Percentiles rank a stretch among this genome's conserved stretches.
phyloP scores from a whole-genome alignment of 108 stramenopile genomes.

The Fragilaria crotonensis region DNA sequence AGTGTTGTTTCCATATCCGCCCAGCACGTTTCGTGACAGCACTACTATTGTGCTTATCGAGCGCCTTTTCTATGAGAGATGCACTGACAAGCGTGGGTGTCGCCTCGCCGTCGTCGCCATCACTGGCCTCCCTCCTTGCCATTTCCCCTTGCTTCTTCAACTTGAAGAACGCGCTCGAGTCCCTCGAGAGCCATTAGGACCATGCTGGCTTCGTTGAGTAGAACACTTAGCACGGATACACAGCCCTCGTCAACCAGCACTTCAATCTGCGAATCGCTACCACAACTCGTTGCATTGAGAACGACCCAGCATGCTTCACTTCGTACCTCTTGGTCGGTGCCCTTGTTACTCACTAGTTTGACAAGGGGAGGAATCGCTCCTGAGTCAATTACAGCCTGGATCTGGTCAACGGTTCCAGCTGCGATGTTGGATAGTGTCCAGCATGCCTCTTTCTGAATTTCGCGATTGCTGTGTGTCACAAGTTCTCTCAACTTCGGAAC shows the following conservation, averaged over 20 bases:
- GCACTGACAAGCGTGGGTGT: conserved; percentile 62
- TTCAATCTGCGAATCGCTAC: conserved; percentile 90
- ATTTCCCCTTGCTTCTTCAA: conserved; percentile 70
- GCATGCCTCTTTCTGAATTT: conserved; percentile 97
- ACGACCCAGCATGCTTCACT: conserved; percentile 99
- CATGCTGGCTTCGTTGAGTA: conserved; percentile 84
- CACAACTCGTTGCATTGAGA: conserved; percentile 95
- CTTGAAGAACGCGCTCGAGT: conserved; percentile 89
- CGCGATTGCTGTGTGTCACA: conserved; percentile 84
- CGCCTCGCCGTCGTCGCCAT: conserved; percentile 20
- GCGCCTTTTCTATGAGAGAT: conserved; percentile 73
- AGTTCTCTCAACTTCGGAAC: conserved; percentile 81
- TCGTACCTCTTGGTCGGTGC: conserved; percentile 84
- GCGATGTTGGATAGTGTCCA: conserved; percentile 98
- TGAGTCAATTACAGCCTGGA: conserved; percentile 94
- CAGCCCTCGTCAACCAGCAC: conserved; percentile 89
- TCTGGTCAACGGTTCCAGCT: conserved; percentile 93
- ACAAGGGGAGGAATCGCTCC: conserved; percentile 87
- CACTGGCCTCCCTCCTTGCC: conserved; percentile 22
- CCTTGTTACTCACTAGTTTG: conserved; percentile 67
- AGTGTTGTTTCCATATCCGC: conserved; percentile 93
- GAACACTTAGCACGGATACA: conserved; percentile 77
- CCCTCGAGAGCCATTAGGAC: conserved; percentile 96
- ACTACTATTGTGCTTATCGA: conserved; percentile 73
- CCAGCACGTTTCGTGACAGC: conserved; percentile 83